Conservation (phyloP, 139 green algal species). For the Zygnema cylindricum region DNA sequence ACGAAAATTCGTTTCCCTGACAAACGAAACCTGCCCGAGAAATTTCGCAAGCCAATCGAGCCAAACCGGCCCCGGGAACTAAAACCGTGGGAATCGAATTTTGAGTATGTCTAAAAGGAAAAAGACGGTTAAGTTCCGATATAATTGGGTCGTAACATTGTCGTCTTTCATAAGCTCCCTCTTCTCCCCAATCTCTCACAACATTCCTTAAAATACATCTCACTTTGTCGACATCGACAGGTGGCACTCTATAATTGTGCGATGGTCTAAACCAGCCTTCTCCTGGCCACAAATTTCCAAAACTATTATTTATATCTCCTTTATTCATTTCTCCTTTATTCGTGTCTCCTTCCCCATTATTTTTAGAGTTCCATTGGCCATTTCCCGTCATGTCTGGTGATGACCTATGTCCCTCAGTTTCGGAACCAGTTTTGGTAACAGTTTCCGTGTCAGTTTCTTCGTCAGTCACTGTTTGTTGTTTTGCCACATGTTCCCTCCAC, state of each 20-base stretch:
- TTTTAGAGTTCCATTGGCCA: too few relatives aligned
- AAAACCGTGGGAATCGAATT: conserved; percentile 67
- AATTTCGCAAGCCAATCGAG: conserved; percentile 73
- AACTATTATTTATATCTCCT: not conserved
- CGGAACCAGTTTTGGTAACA: too few relatives aligned
- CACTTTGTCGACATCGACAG: conserved; percentile 56
- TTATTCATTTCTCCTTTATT: too few relatives aligned
- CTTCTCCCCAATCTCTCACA: conserved; percentile 54
- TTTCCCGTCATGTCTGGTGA: too few relatives aligned
- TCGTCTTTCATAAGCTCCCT: conserved; percentile 38
- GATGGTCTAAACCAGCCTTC: not conserved
- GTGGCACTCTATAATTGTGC: not conserved
- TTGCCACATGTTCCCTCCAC: too few relatives aligned
- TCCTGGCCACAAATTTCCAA: conserved; percentile 16
- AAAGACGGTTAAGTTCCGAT: conserved; percentile 40
- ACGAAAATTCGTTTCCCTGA: conserved; percentile 94
- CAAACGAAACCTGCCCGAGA: conserved; percentile 56
- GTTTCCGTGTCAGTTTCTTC: too few relatives aligned
- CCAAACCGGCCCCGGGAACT: conserved; percentile 89
- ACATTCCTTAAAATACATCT: conserved; percentile 59
- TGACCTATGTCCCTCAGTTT: too few relatives aligned
- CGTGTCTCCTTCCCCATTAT: too few relatives aligned
- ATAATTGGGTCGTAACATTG: conserved; percentile 58
- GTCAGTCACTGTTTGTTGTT: too few relatives aligned
- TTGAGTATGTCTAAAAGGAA: not conserved